Percentiles rank a stretch among this genome's conserved stretches.
Conservation (phyloP, 2,329 filamentous ascomycete genomes). For the Aspergillus nomiae region DNA sequence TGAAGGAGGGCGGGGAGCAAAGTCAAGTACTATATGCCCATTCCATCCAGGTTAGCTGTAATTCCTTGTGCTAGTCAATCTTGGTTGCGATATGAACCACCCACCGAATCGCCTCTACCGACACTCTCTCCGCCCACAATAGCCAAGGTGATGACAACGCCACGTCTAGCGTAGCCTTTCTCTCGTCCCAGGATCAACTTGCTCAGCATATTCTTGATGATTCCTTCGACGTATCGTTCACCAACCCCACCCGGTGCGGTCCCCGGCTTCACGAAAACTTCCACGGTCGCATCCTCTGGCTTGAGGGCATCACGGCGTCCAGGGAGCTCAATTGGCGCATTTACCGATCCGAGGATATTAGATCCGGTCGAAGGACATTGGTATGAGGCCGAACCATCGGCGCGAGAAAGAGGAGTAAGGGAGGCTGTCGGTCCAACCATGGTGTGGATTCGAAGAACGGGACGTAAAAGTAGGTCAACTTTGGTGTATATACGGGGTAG, state of each 20-base stretch:
- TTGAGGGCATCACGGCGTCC: constrained; percentile 78
- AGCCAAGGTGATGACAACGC: constrained; percentile 47
- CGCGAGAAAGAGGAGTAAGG: constrained; percentile 36
- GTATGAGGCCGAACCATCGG: constrained; percentile 46
- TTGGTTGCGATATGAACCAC: constrained; percentile 13
- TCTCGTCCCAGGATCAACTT: constrained; percentile 47
- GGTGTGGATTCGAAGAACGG: neutral
- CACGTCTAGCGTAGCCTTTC: constrained; percentile 42
- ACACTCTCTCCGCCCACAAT: constrained; percentile 40
- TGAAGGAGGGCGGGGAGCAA: constrained; percentile 82
- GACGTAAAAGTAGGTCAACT: neutral
- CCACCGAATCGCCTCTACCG: constrained; percentile 41
- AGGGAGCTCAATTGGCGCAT: constrained; percentile 86
- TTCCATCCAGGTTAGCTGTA: constrained; percentile 12
- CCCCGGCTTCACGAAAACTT: constrained; percentile 85
- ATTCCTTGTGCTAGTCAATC: constrained; percentile 1
- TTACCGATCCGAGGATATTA: constrained; percentile 80
- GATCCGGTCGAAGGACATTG: constrained; percentile 61
- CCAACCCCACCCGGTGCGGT: constrained; percentile 82
- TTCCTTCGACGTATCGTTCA: constrained; percentile 77
- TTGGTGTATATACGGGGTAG: neutral
- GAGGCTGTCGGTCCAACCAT: constrained; percentile 41
- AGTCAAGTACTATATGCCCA: constrained; percentile 65
- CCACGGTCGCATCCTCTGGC: constrained; percentile 85
- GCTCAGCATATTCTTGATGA: constrained; percentile 40